Conservation (phyloP, 768 basidiomycete genomes). For the Pulveroboletus frians region DNA sequence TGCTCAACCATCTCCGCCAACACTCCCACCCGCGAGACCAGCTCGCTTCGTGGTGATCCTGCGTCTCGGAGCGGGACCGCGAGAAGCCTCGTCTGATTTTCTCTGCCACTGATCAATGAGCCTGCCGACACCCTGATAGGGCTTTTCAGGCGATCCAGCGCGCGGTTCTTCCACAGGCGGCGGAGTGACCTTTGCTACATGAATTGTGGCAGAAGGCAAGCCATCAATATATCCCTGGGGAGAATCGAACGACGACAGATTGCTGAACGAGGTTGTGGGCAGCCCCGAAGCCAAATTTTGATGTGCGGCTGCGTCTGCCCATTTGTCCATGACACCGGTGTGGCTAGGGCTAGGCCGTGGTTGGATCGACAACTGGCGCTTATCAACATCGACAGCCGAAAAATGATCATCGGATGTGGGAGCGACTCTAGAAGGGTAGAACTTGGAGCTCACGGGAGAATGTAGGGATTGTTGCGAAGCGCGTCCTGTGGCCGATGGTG, state of each 20-base stretch:
- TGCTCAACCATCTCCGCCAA: conserved; percentile 18
- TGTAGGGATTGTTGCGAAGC: conserved; percentile 14
- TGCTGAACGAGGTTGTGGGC: conserved; percentile 21
- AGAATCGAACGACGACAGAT: conserved; percentile 11
- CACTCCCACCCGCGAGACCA: conserved; percentile 24
- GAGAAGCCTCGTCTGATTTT: conserved; percentile 56
- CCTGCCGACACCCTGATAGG: conserved; percentile 78
- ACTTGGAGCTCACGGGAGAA: conserved; percentile 23
- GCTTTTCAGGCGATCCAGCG: conserved; percentile 67
- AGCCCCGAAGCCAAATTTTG: conserved; percentile 21
- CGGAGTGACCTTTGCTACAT: conserved; percentile 5
- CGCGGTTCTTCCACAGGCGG: conserved; percentile 30
- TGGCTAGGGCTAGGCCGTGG: conserved; percentile 11
- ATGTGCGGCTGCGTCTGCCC: conserved; percentile 6
- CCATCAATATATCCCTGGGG: conserved; percentile 24
- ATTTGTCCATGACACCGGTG: conserved; percentile 18
- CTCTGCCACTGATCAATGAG: conserved; percentile 87
- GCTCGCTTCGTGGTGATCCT: conserved; percentile 39
- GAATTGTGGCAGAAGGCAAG: conserved; percentile 12
- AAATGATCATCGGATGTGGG: conserved; percentile 7
- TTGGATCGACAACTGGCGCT: conserved; percentile 12
- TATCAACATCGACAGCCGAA: conserved; percentile 16
- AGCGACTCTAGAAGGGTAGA: conserved; percentile 20
- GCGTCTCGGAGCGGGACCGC: conserved; percentile 34
- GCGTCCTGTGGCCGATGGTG: conserved; percentile 18